Base-by-base conservation (phyloP, 352 stramenopile species). In the Pythium grandisporangium region DNA sequence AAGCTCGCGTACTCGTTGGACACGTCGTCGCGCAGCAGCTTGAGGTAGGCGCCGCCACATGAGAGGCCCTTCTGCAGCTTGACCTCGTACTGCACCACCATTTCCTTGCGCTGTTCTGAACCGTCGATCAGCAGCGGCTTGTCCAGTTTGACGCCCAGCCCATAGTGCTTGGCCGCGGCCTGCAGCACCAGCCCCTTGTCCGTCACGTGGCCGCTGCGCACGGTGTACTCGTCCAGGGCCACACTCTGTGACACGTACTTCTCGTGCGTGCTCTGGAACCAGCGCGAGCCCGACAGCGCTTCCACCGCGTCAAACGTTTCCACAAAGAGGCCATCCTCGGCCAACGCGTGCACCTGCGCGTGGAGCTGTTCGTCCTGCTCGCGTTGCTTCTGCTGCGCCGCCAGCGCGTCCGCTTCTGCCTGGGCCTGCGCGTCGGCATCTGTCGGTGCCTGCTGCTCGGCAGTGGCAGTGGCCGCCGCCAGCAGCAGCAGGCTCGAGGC, bases 1-100 rank as follows among this genome's bases (percentile, higher is more conserved):
- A 96, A 85, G 32, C 63, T 49, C n/a, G 53, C 69, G 17, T 76
- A 70, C 47, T 86, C 62, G 3, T 52, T 48, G 6, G 63, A 36
- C 5, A 63, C 45, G n/a, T 77, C 61, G n/a, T 78, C 52, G 11
- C 74, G 66, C 36, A 96, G 65, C 48, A 98, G 58, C 77, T 98
- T 98, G 16, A 98, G 55, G 56, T 98, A 98, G 6, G 87, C 90
- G 14, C 93, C 93, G 26, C 89, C 89, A 55, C 93, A 98, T 35
- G 70, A 80, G 16, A 96, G 57, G 5, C 82, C 82, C 54, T 96
- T 87, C 49, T 91, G 71, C 22, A 96, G 75, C 63, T 95, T 95
- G 41, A 98, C 79, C 52, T 98, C 93, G 61, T 98, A 98, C 63
- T 98, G 93, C 23, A 97, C 62, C 6, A 97, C 73, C 20, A 97